Percentiles rank a stretch among this genome's conserved stretches.
These are phyloP conservation scores for Hsuehochloa calcarea DNA, from an alignment of 176 grass and related monocot species.

Conservation along the genomic window DNA sequence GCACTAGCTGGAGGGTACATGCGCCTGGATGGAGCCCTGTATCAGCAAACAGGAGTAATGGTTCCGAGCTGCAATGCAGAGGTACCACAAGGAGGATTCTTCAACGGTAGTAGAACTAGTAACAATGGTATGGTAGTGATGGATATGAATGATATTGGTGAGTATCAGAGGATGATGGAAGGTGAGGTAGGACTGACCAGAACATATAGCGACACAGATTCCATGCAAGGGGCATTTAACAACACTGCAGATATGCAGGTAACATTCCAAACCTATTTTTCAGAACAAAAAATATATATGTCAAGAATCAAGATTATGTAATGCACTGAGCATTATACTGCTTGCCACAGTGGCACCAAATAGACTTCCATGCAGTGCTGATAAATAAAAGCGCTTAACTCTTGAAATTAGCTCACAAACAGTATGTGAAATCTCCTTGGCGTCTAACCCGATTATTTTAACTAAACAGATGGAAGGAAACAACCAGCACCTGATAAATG, in stretches of 20 bases:
- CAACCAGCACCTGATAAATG: constrained; percentile 53
- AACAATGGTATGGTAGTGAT: constrained; percentile 43
- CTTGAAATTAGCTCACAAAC: background rate
- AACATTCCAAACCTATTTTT: constrained; percentile 17
- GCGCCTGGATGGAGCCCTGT: constrained; percentile 53
- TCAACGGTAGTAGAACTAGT: constrained; percentile 29
- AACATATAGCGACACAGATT: constrained; percentile 44
- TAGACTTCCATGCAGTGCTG: background rate
- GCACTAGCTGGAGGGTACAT: constrained; percentile 53
- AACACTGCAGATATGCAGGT: constrained; percentile 65
- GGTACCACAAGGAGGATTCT: constrained; percentile 50
- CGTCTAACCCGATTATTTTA: constrained; percentile 24
- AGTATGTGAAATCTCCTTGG: background rate
- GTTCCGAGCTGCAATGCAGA: constrained; percentile 32
- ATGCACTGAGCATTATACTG: constrained; percentile 5
- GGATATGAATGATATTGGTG: constrained; percentile 35
- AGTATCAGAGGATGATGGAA: constrained; percentile 69
- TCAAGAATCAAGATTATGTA: background rate
- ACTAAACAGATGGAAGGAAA: constrained; percentile 48
- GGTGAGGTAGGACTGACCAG: constrained; percentile 33
- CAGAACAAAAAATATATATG: background rate
- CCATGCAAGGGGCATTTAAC: constrained; percentile 46
- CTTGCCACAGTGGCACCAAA: background rate
- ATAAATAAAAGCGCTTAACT: background rate
- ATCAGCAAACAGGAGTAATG: constrained; percentile 44